A percentile compares a stretch with the other conserved stretches of the same genome.
phyloP scores from a whole-genome alignment of 176 grass and related monocot genomes.

The Paspalum notatum region DNA sequence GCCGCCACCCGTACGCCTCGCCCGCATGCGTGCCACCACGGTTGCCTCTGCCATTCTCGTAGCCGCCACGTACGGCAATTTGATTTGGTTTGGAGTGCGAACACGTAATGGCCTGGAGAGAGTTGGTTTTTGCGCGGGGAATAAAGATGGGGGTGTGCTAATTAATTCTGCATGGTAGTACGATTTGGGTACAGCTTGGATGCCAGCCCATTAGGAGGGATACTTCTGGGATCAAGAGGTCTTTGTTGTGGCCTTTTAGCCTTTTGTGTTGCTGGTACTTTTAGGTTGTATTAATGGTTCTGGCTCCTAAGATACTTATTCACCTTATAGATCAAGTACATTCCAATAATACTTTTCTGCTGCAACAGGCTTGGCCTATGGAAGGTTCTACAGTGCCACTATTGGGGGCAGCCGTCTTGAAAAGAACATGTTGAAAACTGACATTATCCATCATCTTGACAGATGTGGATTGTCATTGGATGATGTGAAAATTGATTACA shows the following conservation, averaged over 20 bases:
- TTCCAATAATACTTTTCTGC: constrained; percentile 30
- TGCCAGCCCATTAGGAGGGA: too few species aligned
- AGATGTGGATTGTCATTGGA: constrained; percentile 65
- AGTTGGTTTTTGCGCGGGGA: too few species aligned
- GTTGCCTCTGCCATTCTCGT: too few species aligned
- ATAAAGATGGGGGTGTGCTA: too few species aligned
- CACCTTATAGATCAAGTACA: background rate
- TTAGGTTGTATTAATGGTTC: constrained; percentile 1
- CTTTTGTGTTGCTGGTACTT: background rate
- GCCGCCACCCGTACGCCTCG: too few species aligned
- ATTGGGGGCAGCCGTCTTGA: constrained; percentile 32
- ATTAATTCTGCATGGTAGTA: too few species aligned
- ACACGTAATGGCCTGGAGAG: too few species aligned
- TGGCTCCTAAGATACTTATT: background rate
- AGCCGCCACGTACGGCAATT: too few species aligned
- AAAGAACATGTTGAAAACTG: constrained; percentile 82
- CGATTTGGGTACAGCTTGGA: too few species aligned
- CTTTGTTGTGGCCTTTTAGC: constrained; percentile 18
- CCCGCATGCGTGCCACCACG: too few species aligned
- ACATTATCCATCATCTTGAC: constrained; percentile 80
- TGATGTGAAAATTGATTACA: constrained; percentile 90
- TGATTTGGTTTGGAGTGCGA: too few species aligned
- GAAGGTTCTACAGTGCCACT: constrained; percentile 42
- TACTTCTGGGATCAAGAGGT: constrained; percentile 1
- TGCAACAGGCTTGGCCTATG: constrained; percentile 70